A percentile compares a stretch with the other conserved stretches of the same genome.
Conservation (phyloP, 1,284 basidiomycete species). For the Ustilago shanxiensis region DNA sequence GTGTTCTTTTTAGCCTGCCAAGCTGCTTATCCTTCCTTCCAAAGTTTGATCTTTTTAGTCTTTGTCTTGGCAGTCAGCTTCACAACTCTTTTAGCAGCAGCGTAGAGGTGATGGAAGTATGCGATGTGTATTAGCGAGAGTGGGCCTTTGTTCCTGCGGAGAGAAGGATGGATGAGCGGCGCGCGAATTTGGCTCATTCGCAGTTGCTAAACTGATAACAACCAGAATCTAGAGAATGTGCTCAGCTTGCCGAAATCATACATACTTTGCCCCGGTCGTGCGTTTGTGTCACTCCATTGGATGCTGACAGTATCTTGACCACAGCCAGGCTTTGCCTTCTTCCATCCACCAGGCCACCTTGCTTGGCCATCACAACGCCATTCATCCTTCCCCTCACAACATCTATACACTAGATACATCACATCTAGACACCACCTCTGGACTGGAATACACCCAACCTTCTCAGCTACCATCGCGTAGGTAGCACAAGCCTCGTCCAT, state of each 20-base stretch:
- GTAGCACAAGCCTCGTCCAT: not conserved
- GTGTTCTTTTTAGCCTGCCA: constrained; percentile 3
- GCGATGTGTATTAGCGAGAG: not conserved
- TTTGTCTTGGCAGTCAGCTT: constrained; percentile 21
- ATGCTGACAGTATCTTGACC: not conserved
- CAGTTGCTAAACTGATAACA: not conserved
- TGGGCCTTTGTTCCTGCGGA: not conserved
- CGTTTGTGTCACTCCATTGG: not conserved
- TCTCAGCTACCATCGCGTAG: not conserved
- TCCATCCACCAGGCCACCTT: not conserved
- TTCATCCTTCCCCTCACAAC: not conserved
- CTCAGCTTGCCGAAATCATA: not conserved
- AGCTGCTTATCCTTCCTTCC: constrained; percentile 14
- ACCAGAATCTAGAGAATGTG: not conserved
- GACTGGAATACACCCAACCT: not conserved
- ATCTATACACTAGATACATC: not conserved
- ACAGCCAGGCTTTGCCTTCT: not conserved
- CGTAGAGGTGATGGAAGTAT: no score
- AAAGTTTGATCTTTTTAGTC: not conserved
- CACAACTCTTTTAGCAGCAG: not conserved
- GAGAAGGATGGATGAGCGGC: not conserved
- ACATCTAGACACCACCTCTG: not conserved
- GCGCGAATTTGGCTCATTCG: constrained; percentile 9
- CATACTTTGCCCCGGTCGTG: constrained; percentile 6
- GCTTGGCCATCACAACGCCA: not conserved